Base-by-base conservation (phyloP, 805 yeast genomes). In the Saccharomyces mikatae region DNA sequence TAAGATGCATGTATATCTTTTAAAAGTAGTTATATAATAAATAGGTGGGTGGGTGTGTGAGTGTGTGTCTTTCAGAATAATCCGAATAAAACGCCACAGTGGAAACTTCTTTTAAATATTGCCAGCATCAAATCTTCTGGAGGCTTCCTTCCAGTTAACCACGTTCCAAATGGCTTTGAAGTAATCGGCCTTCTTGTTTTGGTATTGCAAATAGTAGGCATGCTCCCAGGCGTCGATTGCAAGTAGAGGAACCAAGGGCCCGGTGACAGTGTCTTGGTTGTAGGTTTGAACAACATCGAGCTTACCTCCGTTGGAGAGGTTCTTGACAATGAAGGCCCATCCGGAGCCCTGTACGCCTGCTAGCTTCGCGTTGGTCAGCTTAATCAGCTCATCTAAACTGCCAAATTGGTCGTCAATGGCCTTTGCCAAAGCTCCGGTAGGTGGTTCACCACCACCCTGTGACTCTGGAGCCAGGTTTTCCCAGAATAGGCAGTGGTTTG, bases 211-310 rank as follows among this genome's bases (percentile, higher is more conserved):
- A 80, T 89, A 89, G 79, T 89, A 89, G 53, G 97, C 96, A 69
- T 89, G 97, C 74, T 89, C 97, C 97, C 97, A 89, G 57, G 96
- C 96, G 65, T 89, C 97, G 68, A 89, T 87, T 53, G 96, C 96
- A 54, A 90, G 79, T 65, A 90, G 74, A 48, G 96, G 96, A 49
- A 80, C 75, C 70, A 81, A 78, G 9, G 80, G 70, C 50, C 88
- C 87, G 50, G 83, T 76, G 46, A 87, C 89, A 17, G 94, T 87
- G 73, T 89, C 96, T 75, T 89, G 97, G 78, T 89, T 89, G 62
- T 82, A 76, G 62, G 88, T 86, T 71, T 87, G 87, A 54, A 88
- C 85, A 54, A 89, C 86, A 60, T 87, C 95, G 62, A 89, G 70
- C 36, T 62, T 56, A 50, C 84, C 81, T 62, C 87, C 88, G 62